phyloP scores from a whole-genome alignment of 192 early-diverging fungal genomes.

The Linnemannia exigua region DNA sequence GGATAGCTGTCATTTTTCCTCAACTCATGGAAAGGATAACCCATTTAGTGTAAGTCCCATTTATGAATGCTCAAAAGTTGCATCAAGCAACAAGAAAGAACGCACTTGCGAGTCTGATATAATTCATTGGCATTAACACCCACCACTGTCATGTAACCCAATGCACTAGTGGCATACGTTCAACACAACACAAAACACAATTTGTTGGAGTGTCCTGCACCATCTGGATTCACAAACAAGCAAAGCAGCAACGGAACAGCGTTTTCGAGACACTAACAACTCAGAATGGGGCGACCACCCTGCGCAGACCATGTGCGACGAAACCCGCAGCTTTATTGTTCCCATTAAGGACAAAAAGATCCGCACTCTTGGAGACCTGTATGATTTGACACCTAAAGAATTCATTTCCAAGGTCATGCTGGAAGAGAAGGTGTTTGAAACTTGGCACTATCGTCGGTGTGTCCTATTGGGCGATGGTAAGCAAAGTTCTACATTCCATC shows the following conservation, averaged over 20 bases:
- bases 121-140: no score
- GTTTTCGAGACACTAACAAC: background rate
- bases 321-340: background rate
- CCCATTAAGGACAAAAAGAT: background rate
- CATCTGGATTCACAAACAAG: background rate
- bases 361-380: conserved; percentile 12
- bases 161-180: conserved; percentile 24
- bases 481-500: no score
- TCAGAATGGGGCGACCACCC: conserved; percentile 18
- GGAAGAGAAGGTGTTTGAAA: conserved; percentile 22
- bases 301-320: background rate
- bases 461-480: conserved; percentile 23
- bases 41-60: conserved; percentile 11
- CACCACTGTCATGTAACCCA: background rate
- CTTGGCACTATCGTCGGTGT: background rate
- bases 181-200: background rate
- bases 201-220: conserved; percentile 29
- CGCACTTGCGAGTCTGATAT: no score
- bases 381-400: background rate
- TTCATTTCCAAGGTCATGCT: conserved; percentile 8
- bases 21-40: background rate
- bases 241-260: background rate
- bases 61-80: no score
- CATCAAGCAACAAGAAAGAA: background rate
- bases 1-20: background rate